These are phyloP conservation scores for Tanacetum coccineum DNA, from an alignment of 129 eudicot genomes.

Conservation along the genomic window DNA sequence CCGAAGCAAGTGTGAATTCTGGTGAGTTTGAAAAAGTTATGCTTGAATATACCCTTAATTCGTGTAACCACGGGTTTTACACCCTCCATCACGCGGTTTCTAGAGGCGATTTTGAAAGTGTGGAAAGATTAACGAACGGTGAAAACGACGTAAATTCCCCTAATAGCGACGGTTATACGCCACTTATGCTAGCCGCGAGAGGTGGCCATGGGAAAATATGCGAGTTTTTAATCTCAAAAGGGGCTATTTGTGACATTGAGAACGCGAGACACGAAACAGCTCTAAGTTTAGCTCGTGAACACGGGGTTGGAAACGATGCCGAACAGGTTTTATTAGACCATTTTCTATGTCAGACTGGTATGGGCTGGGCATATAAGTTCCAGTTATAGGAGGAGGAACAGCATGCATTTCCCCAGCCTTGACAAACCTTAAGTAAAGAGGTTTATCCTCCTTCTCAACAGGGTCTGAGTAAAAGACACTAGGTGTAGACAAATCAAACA, in stretches of 20 bases:
- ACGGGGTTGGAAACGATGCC: constrained; percentile 39
- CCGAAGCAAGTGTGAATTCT: constrained; percentile 45
- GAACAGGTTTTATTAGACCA: constrained; percentile 53
- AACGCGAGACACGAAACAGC: constrained; percentile 65
- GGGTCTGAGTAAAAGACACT: too few species aligned
- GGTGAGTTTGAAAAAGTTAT: constrained; percentile 59
- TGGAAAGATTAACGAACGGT: constrained; percentile 22
- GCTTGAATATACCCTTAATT: constrained; percentile 32
- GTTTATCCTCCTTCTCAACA: too few species aligned
- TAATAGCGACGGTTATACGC: constrained; percentile 70
- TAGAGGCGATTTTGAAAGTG: constrained; percentile 38
- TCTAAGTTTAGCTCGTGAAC: constrained; percentile 48
- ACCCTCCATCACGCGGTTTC: constrained; percentile 61
- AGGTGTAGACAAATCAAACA: too few species aligned
- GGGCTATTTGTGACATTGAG: constrained; percentile 53
- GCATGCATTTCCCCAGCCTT: too few species aligned
- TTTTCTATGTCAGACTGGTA: too few species aligned
- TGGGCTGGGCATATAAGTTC: too few species aligned
- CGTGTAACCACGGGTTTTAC: constrained; percentile 30
- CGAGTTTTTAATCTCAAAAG: constrained; percentile 48
- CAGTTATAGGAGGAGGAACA: too few species aligned
- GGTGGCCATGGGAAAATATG: constrained; percentile 55
- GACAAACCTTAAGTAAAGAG: too few species aligned
- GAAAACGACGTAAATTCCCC: constrained; percentile 43
- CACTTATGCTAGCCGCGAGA: constrained; percentile 84